These are phyloP conservation scores for Colletotrichum echinochloae DNA, from an alignment of 2,329 filamentous ascomycete species.

Conservation along the genomic window DNA sequence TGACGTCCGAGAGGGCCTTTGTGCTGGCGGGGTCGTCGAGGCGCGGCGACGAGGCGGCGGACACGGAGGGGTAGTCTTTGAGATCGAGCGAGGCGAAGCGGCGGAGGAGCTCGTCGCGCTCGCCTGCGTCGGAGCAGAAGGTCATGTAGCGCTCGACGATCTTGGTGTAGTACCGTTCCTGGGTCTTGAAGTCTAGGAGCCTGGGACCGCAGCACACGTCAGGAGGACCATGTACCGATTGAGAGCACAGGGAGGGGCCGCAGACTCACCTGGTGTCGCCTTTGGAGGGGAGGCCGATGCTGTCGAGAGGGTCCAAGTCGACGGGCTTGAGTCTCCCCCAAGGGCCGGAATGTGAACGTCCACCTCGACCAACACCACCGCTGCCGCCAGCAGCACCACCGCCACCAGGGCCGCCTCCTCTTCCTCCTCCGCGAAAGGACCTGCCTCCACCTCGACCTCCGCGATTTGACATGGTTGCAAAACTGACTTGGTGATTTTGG, in stretches of 20 bases:
- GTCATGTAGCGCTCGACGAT: constrained; percentile 91
- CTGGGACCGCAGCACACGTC: constrained; percentile 53
- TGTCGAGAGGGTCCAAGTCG: constrained; percentile 81
- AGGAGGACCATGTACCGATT: constrained; percentile 16
- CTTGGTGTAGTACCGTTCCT: constrained; percentile 87
- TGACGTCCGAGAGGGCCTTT: constrained; percentile 77
- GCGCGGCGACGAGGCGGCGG: constrained; percentile 35
- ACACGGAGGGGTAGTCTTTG: constrained; percentile 42
- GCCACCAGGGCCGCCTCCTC: neutral
- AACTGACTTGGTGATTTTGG: neutral
- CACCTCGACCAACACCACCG: constrained; percentile 43
- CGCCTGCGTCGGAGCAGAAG: constrained; percentile 82
- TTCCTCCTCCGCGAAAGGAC: constrained; percentile 18
- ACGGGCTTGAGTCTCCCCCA: constrained; percentile 81
- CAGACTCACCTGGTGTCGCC: constrained; percentile 80
- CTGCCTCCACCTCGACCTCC: constrained; percentile 23
- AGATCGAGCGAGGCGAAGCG: constrained; percentile 77
- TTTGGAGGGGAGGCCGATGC: constrained; percentile 88
- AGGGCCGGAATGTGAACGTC: constrained; percentile 60
- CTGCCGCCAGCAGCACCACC: neutral
- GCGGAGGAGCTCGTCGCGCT: constrained; percentile 78
- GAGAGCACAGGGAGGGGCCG: neutral
- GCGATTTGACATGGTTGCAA: constrained; percentile 27
- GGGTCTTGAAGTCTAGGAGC: constrained; percentile 78
- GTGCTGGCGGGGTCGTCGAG: constrained; percentile 54